These are phyloP conservation scores for Dendrostoma leiphaemia DNA, from an alignment of 2,329 filamentous ascomycete genomes.

Conservation along the genomic window DNA sequence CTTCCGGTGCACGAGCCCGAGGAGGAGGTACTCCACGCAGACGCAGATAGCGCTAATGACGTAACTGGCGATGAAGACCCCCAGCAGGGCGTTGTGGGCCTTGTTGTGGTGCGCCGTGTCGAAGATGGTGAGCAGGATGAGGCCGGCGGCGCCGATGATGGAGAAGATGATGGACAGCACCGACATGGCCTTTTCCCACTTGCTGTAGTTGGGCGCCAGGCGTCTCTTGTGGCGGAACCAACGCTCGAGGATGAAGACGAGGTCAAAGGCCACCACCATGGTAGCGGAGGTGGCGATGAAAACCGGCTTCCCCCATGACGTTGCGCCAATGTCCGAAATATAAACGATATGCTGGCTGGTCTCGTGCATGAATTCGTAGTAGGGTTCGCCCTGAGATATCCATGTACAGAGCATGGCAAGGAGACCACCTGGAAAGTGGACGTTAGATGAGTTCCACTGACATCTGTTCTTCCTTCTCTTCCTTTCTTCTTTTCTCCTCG, in stretches of 20 bases:
- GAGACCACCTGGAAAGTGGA: slow-evolving; percentile 3
- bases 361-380: slow-evolving; percentile 56
- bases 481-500: background rate
- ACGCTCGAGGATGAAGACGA: slow-evolving; percentile 73
- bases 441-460: background rate
- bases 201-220: slow-evolving; percentile 65
- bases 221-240: slow-evolving; percentile 76
- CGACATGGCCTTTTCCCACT: slow-evolving; percentile 58
- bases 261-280: slow-evolving; percentile 73
- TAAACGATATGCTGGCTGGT: slow-evolving; percentile 57
- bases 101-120: slow-evolving; percentile 64
- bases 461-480: too few relatives aligned
- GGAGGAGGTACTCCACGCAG: slow-evolving; percentile 63
- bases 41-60: slow-evolving; percentile 78
- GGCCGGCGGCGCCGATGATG: slow-evolving; percentile 67
- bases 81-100: slow-evolving; percentile 70
- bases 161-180: slow-evolving; percentile 61
- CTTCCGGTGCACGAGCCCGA: slow-evolving; percentile 4
- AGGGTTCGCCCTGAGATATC: slow-evolving; percentile 17
- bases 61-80: slow-evolving; percentile 79
- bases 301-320: slow-evolving; percentile 61
- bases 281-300: slow-evolving; percentile 68
- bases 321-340: slow-evolving; percentile 61
- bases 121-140: slow-evolving; percentile 79
- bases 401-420: slow-evolving; percentile 10